phyloP scores from a whole-genome alignment of 306 rosid species.

The Carpinus fangiana region DNA sequence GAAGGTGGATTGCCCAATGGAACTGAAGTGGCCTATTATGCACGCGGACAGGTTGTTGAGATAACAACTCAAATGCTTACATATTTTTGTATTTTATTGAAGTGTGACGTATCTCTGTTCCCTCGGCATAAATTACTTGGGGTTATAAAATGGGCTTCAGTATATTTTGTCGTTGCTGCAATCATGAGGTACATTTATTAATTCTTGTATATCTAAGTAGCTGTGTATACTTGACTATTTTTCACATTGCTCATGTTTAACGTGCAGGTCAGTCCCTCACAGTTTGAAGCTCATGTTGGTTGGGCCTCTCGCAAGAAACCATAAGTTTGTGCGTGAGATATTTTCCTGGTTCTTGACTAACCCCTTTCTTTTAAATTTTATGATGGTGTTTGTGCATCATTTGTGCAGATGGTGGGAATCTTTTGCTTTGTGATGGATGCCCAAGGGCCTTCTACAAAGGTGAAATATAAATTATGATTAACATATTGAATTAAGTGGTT shows the following conservation, averaged over 20 bases:
- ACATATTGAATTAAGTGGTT: constrained; percentile 5
- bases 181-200: constrained; percentile 59
- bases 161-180: constrained; percentile 90
- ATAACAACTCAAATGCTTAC: constrained; percentile 27
- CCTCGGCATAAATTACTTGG: constrained; percentile 79
- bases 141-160: constrained; percentile 87
- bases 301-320: constrained; percentile 92
- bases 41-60: constrained; percentile 84
- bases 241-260: constrained; percentile 26
- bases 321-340: constrained; percentile 57
- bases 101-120: constrained; percentile 28
- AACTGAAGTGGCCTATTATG: constrained; percentile 93
- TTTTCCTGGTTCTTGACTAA: constrained; percentile 27
- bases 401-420: constrained; percentile 96
- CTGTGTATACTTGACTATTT: constrained; percentile 10
- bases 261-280: constrained; percentile 94
- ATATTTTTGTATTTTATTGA: constrained; percentile 21
- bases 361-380: constrained; percentile 24
- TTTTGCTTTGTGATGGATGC: constrained; percentile 93
- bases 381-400: constrained; percentile 55
- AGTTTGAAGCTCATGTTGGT: constrained; percentile 96
- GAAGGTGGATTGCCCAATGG: constrained; percentile 95
- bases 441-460: constrained; percentile 98
- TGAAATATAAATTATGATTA: constrained; percentile 34
- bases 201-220: constrained; percentile 29